phyloP scores from a whole-genome alignment of 1,139 yeast species.

The Diutina catenulata region DNA sequence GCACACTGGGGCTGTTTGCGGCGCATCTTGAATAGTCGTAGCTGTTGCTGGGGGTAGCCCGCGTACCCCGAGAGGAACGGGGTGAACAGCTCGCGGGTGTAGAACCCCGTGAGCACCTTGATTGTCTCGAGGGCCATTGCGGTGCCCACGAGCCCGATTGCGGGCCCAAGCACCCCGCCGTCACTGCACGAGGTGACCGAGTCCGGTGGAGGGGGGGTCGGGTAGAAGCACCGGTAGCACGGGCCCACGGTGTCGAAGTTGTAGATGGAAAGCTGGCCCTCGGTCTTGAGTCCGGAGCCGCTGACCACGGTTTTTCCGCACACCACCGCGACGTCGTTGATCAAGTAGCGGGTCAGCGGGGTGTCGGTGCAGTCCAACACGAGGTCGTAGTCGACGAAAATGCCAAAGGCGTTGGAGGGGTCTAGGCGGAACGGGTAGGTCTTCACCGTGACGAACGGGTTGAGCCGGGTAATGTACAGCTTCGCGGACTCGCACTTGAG shows the following conservation, averaged over 20 bases:
- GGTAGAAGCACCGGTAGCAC: conserved; percentile 90
- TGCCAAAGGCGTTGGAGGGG: conserved; percentile 48
- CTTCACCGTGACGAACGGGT: conserved; percentile 51
- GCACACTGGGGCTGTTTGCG: conserved; percentile 47
- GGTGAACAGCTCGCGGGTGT: conserved; percentile 37
- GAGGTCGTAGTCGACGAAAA: conserved; percentile 55
- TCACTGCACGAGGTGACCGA: conserved; percentile 81
- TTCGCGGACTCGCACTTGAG: conserved; percentile 73
- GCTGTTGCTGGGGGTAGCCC: conserved; percentile 61
- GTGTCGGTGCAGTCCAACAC: conserved; percentile 92
- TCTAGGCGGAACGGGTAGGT: conserved; percentile 43
- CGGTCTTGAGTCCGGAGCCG: conserved; percentile 85
- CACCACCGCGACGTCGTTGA: conserved; percentile 75
- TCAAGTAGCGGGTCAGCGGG: conserved; percentile 76
- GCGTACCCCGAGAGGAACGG: conserved; percentile 66
- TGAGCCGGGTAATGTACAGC: conserved; percentile 36
- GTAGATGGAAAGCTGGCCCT: conserved; percentile 76
- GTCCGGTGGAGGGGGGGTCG: conserved; percentile 79
- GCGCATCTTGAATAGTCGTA: conserved; percentile 75
- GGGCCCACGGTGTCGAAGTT: conserved; percentile 69
- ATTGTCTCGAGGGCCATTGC: conserved; percentile 85
- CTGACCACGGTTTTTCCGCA: conserved; percentile 66
- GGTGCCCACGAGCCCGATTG: conserved; percentile 82
- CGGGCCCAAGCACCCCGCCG: conserved; percentile 94
- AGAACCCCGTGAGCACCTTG: conserved; percentile 53